These are phyloP conservation scores for Lactarius indigo DNA, from an alignment of 768 basidiomycete genomes.

Conservation along the genomic window DNA sequence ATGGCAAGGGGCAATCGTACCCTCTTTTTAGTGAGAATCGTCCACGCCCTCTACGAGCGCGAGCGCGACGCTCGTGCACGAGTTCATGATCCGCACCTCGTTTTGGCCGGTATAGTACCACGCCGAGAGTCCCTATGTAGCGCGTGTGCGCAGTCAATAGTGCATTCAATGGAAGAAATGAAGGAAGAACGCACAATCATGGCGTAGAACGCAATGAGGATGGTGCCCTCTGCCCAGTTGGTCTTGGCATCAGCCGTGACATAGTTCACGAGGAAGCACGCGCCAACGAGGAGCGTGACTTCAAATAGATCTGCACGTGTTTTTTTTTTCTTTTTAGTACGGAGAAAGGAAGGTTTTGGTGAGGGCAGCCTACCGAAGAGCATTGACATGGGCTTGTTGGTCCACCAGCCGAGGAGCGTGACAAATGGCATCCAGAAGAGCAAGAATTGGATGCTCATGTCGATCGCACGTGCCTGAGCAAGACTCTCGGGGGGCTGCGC, in stretches of 20 bases:
- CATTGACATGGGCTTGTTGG: slow-evolving; percentile 52
- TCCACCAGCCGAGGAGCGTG: slow-evolving; percentile 67
- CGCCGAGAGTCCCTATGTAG: slow-evolving; percentile 48
- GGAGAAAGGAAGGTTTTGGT: neutral
- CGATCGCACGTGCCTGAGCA: slow-evolving; percentile 67
- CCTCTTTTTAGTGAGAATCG: too few relatives aligned
- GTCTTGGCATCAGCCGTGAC: slow-evolving; percentile 77
- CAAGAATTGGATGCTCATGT: slow-evolving; percentile 73
- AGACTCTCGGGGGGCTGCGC: slow-evolving; percentile 49
- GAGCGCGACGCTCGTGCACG: slow-evolving; percentile 39
- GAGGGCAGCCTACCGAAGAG: slow-evolving; percentile 58
- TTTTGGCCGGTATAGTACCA: slow-evolving; percentile 66
- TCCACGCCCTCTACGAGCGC: slow-evolving; percentile 31
- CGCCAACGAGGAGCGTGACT: slow-evolving; percentile 57
- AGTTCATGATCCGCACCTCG: slow-evolving; percentile 42
- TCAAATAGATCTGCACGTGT: slow-evolving; percentile 57
- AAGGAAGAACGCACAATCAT: slow-evolving; percentile 52
- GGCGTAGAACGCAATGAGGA: slow-evolving; percentile 64
- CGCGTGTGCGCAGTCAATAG: neutral
- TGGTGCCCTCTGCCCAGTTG: slow-evolving; percentile 71
- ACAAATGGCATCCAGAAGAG: slow-evolving; percentile 79
- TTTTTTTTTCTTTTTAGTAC: neutral
- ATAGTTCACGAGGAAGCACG: slow-evolving; percentile 77
- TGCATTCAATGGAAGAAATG: neutral
- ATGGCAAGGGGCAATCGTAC: too few relatives aligned